These are phyloP conservation scores for Serendipita indica DNA, from an alignment of 768 basidiomycete species.

Conservation along the genomic window DNA sequence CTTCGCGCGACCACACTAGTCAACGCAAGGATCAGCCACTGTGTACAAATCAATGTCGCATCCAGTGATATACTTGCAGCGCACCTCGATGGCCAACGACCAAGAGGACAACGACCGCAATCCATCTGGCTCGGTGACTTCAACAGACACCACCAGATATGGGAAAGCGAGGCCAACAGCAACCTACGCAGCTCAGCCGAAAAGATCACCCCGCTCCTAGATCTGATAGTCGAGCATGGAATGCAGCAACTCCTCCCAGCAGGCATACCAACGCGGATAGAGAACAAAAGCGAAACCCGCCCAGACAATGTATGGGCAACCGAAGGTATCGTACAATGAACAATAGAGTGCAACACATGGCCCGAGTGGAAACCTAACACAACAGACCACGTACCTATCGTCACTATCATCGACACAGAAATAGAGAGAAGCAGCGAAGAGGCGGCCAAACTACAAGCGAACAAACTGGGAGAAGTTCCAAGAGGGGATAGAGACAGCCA, in stretches of 20 bases:
- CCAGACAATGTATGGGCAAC: constrained; percentile 33
- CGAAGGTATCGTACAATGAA: constrained; percentile 10
- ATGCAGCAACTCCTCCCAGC: constrained; percentile 26
- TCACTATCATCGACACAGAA: constrained; percentile 17
- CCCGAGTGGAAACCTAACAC: constrained; percentile 13
- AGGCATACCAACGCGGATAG: constrained; percentile 24
- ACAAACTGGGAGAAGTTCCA: constrained; percentile 24
- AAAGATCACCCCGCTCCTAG: constrained; percentile 24
- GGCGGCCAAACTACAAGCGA: constrained; percentile 19
- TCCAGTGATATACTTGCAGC: neutral
- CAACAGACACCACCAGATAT: neutral
- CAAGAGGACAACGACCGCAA: neutral
- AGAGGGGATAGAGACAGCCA: constrained; percentile 13
- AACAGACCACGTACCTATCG: constrained; percentile 32
- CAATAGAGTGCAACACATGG: constrained; percentile 21
- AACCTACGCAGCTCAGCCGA: constrained; percentile 2
- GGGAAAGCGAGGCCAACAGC: neutral
- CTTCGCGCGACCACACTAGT: neutral
- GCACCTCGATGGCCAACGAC: neutral
- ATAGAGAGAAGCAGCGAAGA: neutral
- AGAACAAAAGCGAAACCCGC: constrained; percentile 19
- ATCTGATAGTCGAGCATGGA: constrained; percentile 15
- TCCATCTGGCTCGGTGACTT: neutral
- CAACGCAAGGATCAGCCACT: neutral
- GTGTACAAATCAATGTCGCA: neutral